Base-by-base conservation (phyloP, 1,139 yeast genomes). In the Yamadazyma spencermartinsiae region DNA sequence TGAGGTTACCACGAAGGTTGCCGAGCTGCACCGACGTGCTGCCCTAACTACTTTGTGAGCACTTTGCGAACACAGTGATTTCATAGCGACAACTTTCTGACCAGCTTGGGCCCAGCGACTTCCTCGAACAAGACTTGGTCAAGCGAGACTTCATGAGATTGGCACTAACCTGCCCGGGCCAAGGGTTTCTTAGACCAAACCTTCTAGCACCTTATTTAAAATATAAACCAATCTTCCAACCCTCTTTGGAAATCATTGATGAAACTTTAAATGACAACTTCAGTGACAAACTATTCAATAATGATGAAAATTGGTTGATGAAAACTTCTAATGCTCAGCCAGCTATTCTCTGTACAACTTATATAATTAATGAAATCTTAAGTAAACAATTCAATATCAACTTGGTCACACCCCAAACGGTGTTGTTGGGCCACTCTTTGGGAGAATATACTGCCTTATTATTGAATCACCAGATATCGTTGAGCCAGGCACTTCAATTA, bases 251-350 rank as follows among this genome's bases (percentile, higher is more conserved):
- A 10, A 85, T 79, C 19, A 82, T 88, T 44, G 74, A 72, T 33
- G 86, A 80, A 40, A 76, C 83, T 2, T 80, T 90, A 48, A 72
- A 70, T n/a, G 71, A 63, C 14, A 63, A 70, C 4, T 82, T 76
- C 54, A 59, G 71, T 17, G 34, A 45, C 3, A 48, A 56, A 13
- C 43, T 67, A 27, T 47, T 51, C 27, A 38, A 46, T 21, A 41
- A 46, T 15, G 40, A 39, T 10, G 37, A 43, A 4, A 43, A 41
- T 4, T 61, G 64, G 61, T 38, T 63, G 17, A 31, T 46, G 57
- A 50, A 55, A 15, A 79, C 86, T 1, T 58, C 74, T 33, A 71
- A 76, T 51, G 83, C 85, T 12, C 86, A 80, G 59, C 86, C 86
- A 1, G 77, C 83, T 24, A 75, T 80, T 14, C 57, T 80, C 30